Evolutionary conservation across 106 monocot genomes (phyloP).

Genomic region (Apostasia shenzhenica): DNA sequence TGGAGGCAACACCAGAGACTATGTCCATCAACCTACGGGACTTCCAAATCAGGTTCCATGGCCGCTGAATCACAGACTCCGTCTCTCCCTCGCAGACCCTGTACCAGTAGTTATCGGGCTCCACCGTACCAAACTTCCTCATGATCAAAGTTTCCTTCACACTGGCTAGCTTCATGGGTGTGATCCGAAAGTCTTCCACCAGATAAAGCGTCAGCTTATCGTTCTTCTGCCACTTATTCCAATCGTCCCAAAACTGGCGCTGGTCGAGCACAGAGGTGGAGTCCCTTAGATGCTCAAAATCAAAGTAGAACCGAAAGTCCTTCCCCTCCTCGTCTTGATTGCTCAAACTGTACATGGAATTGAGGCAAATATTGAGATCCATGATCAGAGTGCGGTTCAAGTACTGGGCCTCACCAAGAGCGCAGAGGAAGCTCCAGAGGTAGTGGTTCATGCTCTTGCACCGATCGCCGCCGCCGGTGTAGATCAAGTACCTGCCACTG

Average conservation of each 20-base stretch:
- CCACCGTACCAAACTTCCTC: slow-evolving; percentile 80
- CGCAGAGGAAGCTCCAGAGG: slow-evolving; percentile 87
- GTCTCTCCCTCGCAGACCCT: slow-evolving; percentile 88
- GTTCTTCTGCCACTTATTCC: slow-evolving; percentile 77
- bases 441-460: slow-evolving; percentile 95
- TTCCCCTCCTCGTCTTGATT: slow-evolving; percentile 81
- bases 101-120: slow-evolving; percentile 98
- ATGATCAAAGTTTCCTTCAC: slow-evolving; percentile 66
- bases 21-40: slow-evolving; percentile 73
- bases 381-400: slow-evolving; percentile 83
- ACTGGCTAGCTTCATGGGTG: slow-evolving; percentile 51
- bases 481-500: slow-evolving; percentile 62
- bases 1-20: slow-evolving; percentile 60
- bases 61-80: slow-evolving; percentile 57
- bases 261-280: slow-evolving; percentile 76
- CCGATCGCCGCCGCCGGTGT: slow-evolving; percentile 70
- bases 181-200: slow-evolving; percentile 61
- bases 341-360: slow-evolving; percentile 44
- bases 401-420: slow-evolving; percentile 80
- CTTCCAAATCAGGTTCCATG: slow-evolving; percentile 73
- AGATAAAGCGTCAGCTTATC: slow-evolving; percentile 44
- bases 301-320: slow-evolving; percentile 86
- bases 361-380: slow-evolving; percentile 75
- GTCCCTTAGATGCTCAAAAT: slow-evolving; percentile 84
- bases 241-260: slow-evolving; percentile 72